Evolutionary conservation across 352 stramenopile species (phyloP).

Genomic region (Globisporangium orthogonon): DNA sequence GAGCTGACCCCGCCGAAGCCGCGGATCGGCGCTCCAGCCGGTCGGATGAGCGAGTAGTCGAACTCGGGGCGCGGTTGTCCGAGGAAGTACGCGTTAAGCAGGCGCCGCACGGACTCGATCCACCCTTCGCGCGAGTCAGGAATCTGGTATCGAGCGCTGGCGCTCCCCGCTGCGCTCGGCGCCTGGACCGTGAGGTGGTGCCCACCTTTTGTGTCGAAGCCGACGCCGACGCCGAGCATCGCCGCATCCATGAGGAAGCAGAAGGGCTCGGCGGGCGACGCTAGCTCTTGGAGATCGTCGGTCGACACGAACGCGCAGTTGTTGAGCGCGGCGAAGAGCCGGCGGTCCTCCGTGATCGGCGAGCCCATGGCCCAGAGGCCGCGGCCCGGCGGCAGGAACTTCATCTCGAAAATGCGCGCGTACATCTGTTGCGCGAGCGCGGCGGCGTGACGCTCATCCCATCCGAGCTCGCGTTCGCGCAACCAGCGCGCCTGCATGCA

Average conservation of each 20-base stretch:
- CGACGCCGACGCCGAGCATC: constrained; percentile 92
- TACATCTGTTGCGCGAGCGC: constrained; percentile 87
- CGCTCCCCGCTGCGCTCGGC: constrained; percentile 15
- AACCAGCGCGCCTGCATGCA: constrained; percentile 91
- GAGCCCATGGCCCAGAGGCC: constrained; percentile 94
- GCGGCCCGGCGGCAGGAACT: constrained; percentile 90
- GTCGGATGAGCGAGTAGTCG: constrained; percentile 82
- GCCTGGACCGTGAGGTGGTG: constrained; percentile 37
- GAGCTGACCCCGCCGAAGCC: constrained; percentile 90
- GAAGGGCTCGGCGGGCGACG: constrained; percentile 76
- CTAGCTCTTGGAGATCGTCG: constrained; percentile 45
- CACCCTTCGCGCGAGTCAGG: constrained; percentile 77
- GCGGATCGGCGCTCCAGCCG: constrained; percentile 77
- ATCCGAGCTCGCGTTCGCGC: constrained; percentile 34
- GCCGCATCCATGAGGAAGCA: constrained; percentile 94
- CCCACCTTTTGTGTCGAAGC: constrained; percentile 91
- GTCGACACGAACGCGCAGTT: constrained; percentile 94
- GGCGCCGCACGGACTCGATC: constrained; percentile 76
- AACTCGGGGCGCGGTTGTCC: constrained; percentile 35
- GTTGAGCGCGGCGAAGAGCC: constrained; percentile 88
- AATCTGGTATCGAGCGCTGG: constrained; percentile 22
- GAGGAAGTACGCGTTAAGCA: constrained; percentile 87
- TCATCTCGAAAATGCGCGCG: constrained; percentile 90
- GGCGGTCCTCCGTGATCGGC: constrained; percentile 80
- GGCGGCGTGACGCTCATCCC: constrained; percentile 56